Percentiles rank a stretch among this genome's conserved stretches.
Evolutionary conservation across 2,329 filamentous ascomycete species (phyloP).

Genomic region (Aspergillus latus): DNA sequence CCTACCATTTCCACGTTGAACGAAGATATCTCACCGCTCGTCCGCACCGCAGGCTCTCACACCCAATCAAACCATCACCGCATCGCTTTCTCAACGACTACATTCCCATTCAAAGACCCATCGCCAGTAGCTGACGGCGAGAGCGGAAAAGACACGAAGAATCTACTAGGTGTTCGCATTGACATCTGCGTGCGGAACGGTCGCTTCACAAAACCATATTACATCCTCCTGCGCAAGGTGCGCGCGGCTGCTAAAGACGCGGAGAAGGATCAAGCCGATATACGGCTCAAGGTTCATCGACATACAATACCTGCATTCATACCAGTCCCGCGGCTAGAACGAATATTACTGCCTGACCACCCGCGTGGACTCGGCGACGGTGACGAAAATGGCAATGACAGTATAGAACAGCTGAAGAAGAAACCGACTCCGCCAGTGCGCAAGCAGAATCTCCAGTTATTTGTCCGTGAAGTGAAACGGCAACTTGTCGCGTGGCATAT

Average conservation of each 20-base stretch:
- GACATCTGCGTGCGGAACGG: conserved; percentile 43
- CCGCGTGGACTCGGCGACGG: conserved; percentile 11
- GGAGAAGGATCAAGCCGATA: conserved; percentile 17
- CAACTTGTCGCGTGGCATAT: conserved; percentile 46
- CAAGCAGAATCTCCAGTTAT: conserved; percentile 38
- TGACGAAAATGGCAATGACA: conserved; percentile 15
- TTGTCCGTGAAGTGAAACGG: conserved; percentile 41
- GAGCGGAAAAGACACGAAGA: conserved; percentile 11
- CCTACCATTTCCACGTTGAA: conserved; percentile 14
- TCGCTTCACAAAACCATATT: conserved; percentile 44
- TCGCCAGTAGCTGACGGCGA: conserved; percentile 29
- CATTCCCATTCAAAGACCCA: conserved; percentile 49
- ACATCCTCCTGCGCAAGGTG: conserved; percentile 40
- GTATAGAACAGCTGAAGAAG: conserved; percentile 22
- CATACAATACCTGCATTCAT: conserved; percentile 50
- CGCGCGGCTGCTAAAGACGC: conserved; percentile 11
- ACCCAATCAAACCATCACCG: conserved; percentile 43
- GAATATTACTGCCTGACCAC: conserved; percentile 31
- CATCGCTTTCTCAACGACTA: conserved; percentile 46
- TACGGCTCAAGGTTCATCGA: conserved; percentile 37
- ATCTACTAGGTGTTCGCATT: conserved; percentile 44
- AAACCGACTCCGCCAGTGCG: not conserved
- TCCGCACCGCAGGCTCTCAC: conserved; percentile 33
- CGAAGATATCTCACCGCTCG: conserved; percentile 34
- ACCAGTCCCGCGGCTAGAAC: conserved; percentile 39